Base-by-base conservation (phyloP, 169 alveolate species). In the Babesia bigemina region DNA sequence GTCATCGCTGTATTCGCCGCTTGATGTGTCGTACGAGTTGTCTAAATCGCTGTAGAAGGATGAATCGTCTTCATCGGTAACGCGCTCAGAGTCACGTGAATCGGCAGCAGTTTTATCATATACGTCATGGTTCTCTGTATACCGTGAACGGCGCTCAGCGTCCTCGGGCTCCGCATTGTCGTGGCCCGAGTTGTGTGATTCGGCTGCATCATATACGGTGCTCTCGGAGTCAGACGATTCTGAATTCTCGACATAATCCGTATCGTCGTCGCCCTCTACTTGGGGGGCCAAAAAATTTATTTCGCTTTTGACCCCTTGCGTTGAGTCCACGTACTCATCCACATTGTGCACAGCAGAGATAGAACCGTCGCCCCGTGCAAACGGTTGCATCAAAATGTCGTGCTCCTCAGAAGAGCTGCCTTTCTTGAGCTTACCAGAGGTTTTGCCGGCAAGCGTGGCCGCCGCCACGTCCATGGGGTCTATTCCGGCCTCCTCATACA, bases 41-140 rank as follows among this genome's bases (percentile, higher is more conserved):
- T 76, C 56, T 62, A 56, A 33, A 44, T 24, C n/a, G 55, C 75
- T 49, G 36, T 42, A 22, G 42, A 24, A 26, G 63, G 29, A 13
- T 60, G 79, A 58, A 59, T 62, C 47, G 28, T 66, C 59, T 3
- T 14, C 13, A 22, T 17, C 59, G 2, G 33, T 6, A 21, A 4
- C 28, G 58, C n/a, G 39, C 28, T 50, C 60, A 14, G 42, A 69
- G 49, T 84, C 65, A 33, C 56, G 53, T 24, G 26, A 53, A 66
- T 88, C 85, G 28, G 56, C 53, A 50, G 28, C 78, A 44, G 62
- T 82, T 14, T 39, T 53, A 36, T 58, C 85, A 39, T 73, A 17
- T 13, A 0, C 53, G 55, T 57, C 39, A 0, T 26, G 24, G 22
- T 47, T 65, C 73, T 73, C 65, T 58, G 66, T 49, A 47, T 57